Evolutionary conservation across 1,284 basidiomycete species (phyloP), one percentile per base, ranked within the genome.

Genomic region (Neonothopanus nambi): DNA sequence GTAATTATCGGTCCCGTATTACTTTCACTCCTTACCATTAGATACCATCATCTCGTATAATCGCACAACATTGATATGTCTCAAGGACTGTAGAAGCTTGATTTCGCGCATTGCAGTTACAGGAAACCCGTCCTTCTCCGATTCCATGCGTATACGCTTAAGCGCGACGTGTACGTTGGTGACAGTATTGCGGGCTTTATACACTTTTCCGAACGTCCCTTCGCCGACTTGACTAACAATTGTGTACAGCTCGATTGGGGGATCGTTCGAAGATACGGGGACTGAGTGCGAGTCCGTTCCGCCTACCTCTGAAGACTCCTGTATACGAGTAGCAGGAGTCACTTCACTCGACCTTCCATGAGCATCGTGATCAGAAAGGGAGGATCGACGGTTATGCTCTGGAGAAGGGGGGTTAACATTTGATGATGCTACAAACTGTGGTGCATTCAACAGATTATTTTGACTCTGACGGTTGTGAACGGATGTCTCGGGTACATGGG

Each of bases 41-140:
- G 94, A 93, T 1, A 98, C 95, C 89, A 99, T 95, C 93, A 99
- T 99, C 72, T 99, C 98, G 59, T 91, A 86, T 48, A 99, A 73
- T 37, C 82, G 83, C 28, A 99, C 86, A 24, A 99, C 83, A 65
- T 99, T 99, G 38, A 82, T 80, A 69, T 99, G 96, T 47, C 85
- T 80, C 47, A 99, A 70, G 1, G 89, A 91, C 69, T 99, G 97
- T 18, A 99, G 74, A 24, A 99, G 82, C 69, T 99, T 99, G 74
- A 99, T 98, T 74, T 99, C 97, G 47, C 97, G 84, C 89, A 99
- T 96, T 0, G 97, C 95, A 28, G 97, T 99, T 17, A 99, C 93
- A 15, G 97, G 98, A 70, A 99, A 99, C 0, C 97, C 97, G 67
- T 99, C 98, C 66, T 86, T 88, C 71, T 99, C 98, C 3, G 89